These are phyloP conservation scores for Wallacemonas sp. DNA, from an alignment of 208 protist genomes.

Conservation along the genomic window DNA sequence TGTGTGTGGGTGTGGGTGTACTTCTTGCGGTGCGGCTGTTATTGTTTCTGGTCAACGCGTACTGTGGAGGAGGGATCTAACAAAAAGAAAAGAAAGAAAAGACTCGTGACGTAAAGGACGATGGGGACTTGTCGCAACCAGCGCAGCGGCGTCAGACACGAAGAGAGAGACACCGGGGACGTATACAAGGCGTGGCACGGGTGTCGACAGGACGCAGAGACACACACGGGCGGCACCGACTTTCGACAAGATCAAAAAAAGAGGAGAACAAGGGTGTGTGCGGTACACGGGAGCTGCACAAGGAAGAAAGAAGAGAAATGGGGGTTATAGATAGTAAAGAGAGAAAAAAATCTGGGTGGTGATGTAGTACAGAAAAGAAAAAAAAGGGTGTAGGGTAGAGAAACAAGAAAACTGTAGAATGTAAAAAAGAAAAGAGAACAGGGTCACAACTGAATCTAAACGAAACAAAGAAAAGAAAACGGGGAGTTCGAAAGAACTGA, in stretches of 20 bases:
- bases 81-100: not conserved
- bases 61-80: not conserved
- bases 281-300: not conserved
- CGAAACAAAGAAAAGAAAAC: conserved; percentile 8
- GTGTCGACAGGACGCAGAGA: not conserved
- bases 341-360: not conserved
- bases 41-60: no score
- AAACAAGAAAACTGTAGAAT: not conserved
- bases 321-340: no score
- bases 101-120: no score
- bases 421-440: not conserved
- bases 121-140: no score
- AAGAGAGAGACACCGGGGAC: not conserved
- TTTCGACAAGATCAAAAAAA: conserved; percentile 16
- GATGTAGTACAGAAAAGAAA: no score
- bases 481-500: conserved; percentile 9
- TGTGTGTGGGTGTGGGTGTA: no score
- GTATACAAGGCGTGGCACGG: not conserved
- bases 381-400: not conserved
- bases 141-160: no score
- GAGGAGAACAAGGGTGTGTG: conserved; percentile 2
- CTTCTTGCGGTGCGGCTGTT: no score
- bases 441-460: no score
- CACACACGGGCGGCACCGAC: no score
- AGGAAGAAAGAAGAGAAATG: not conserved